These are phyloP conservation scores for Eucommia ulmoides DNA, from an alignment of 257 asterid species.

Conservation along the genomic window DNA sequence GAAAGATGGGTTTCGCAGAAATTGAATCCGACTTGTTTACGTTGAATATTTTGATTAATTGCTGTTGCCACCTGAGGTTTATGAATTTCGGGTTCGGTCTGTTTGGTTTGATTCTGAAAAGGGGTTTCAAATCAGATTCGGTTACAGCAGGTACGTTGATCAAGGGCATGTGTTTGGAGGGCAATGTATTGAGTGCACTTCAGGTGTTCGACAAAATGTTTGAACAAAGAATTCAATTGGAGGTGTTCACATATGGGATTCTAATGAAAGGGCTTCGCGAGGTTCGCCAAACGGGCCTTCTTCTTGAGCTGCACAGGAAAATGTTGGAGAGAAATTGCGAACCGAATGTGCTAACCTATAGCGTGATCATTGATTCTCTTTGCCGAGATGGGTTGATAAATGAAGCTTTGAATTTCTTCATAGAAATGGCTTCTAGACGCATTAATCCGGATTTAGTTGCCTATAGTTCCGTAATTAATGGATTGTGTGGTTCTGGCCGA, in stretches of 20 bases:
- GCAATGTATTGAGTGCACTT: neutral
- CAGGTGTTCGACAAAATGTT: neutral
- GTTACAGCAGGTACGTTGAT: neutral
- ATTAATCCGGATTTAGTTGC: neutral
- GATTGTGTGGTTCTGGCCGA: neutral
- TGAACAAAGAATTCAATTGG: neutral
- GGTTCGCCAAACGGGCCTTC: neutral
- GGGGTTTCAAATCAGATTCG: neutral
- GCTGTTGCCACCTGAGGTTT: neutral
- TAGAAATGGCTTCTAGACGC: neutral
- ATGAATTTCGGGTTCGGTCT: neutral
- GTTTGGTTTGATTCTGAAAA: neutral
- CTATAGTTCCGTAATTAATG: neutral
- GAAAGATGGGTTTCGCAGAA: neutral
- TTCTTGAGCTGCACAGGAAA: neutral
- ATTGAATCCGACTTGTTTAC: neutral
- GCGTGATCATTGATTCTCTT: neutral
- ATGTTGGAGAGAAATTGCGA: neutral
- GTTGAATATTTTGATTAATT: neutral
- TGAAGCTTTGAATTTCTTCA: neutral
- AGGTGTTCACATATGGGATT: slow-evolving; percentile 1
- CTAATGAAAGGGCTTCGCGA: neutral
- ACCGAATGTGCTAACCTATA: neutral
- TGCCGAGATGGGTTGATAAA: neutral
- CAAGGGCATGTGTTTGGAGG: neutral